Percentiles rank a stretch among this genome's conserved stretches.
Evolutionary conservation across 768 basidiomycete genomes (phyloP).

Genomic region (Boletus insuetus): DNA sequence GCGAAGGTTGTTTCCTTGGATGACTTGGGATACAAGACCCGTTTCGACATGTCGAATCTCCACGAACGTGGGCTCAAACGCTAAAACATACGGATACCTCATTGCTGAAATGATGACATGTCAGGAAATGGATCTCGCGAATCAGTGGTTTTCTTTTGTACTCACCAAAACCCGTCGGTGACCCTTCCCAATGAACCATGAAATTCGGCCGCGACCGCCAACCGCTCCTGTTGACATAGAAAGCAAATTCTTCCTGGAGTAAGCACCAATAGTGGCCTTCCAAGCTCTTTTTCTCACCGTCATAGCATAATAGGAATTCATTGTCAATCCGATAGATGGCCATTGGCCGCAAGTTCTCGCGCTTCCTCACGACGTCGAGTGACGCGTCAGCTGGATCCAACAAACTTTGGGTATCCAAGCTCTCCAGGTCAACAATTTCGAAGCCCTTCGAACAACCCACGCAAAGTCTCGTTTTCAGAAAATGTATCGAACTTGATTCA

Average conservation of each 20-base stretch:
- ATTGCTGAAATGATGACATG: slow-evolving; percentile 54
- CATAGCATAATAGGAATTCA: slow-evolving; percentile 96
- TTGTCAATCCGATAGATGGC: slow-evolving; percentile 96
- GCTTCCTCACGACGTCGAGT: slow-evolving; percentile 89
- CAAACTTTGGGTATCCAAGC: slow-evolving; percentile 92
- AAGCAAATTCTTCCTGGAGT: slow-evolving; percentile 81
- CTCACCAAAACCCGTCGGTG: slow-evolving; percentile 91
- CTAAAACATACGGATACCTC: slow-evolving; percentile 94
- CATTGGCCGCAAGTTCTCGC: slow-evolving; percentile 87
- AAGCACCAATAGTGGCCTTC: slow-evolving; percentile 2
- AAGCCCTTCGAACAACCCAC: slow-evolving; percentile 97
- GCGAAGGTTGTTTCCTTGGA: slow-evolving; percentile 87
- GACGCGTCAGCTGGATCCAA: slow-evolving; percentile 90
- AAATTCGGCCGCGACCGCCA: slow-evolving; percentile 88
- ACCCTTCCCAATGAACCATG: slow-evolving; percentile 96
- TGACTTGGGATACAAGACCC: slow-evolving; percentile 89
- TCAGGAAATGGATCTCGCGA: slow-evolving; percentile 6
- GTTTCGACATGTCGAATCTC: slow-evolving; percentile 96
- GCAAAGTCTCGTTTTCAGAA: slow-evolving; percentile 95
- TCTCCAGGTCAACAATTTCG: slow-evolving; percentile 97
- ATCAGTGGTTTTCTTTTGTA: slow-evolving; percentile 1
- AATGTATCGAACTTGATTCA: slow-evolving; percentile 94
- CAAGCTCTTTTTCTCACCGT: slow-evolving; percentile 56
- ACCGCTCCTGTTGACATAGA: slow-evolving; percentile 97
- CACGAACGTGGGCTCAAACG: slow-evolving; percentile 94